These are phyloP conservation scores for Aspergillus aculeatinus DNA, from an alignment of 2,329 filamentous ascomycete species.

Conservation along the genomic window DNA sequence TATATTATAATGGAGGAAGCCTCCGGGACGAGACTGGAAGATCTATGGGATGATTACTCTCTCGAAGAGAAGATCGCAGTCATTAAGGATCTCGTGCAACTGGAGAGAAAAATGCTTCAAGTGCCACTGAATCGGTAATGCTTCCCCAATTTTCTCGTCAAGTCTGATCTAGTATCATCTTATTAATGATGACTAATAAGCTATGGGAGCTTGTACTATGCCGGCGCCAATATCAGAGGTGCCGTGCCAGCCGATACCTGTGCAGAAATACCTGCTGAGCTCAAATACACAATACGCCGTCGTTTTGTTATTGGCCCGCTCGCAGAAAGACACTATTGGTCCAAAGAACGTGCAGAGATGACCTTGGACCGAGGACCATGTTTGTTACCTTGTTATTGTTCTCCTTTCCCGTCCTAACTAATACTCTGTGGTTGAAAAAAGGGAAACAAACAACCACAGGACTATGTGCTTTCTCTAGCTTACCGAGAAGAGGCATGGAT, in stretches of 20 bases:
- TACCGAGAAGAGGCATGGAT: conserved; percentile 39
- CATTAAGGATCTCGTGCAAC: conserved; percentile 34
- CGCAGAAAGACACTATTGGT: conserved; percentile 36
- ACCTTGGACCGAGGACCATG: conserved; percentile 43
- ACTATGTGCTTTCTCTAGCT: conserved; percentile 34
- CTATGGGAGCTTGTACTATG: conserved; percentile 42
- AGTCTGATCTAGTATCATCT: not conserved
- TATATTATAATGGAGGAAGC: conserved; percentile 36
- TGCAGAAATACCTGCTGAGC: conserved; percentile 24
- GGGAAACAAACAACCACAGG: conserved; percentile 33
- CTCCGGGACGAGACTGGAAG: conserved; percentile 25
- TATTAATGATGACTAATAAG: conserved; percentile 19
- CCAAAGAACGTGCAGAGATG: conserved; percentile 34
- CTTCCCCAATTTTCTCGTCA: not conserved
- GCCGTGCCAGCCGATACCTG: conserved; percentile 30
- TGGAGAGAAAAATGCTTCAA: conserved; percentile 40
- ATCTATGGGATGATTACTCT: conserved; percentile 30
- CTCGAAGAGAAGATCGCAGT: conserved; percentile 19
- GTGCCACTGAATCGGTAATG: conserved; percentile 35
- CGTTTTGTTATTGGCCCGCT: conserved; percentile 42
- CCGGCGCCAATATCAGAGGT: conserved; percentile 30
- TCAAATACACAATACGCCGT: conserved; percentile 31
- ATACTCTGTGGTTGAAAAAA: conserved; percentile 10
- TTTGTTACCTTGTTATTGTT: conserved; percentile 21
- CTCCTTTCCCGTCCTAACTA: not conserved